Base-by-base conservation (phyloP, 1,139 yeast genomes). In the Yamadazyma jaroonii region DNA sequence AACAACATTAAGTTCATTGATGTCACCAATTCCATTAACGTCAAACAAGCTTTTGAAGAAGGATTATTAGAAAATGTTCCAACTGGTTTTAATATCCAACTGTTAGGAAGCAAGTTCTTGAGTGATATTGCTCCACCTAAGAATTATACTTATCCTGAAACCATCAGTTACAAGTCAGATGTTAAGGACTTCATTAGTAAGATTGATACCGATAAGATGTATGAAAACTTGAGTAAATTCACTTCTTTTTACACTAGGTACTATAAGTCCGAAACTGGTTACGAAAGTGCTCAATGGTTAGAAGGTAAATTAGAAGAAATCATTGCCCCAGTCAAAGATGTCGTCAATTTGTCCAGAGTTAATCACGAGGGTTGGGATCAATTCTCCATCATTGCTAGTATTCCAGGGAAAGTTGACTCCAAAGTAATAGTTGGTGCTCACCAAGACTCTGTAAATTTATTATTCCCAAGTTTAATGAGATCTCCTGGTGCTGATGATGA, bases 401-500 rank as follows among this genome's bases (percentile, higher is more conserved):
- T 71, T 35, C 68, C 71, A 0, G 77, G 77, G 10, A 42, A 56
- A 34, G 50, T 51, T 9, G 45, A 52, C 9, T 64, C 64, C 30
- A 62, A 62, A 35, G 83, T 90, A 3, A 79, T 90, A 13, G 77
- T 90, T 22, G 97, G 97, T 0, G 84, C 96, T 20, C 97, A 92
- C 62, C 87, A 84, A 55, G 98, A 90, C 57, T 84, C 96, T 2
- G 74, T 81, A 45, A 89, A 88, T 56, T 67, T 87, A 43, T 49
- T 86, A 36, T 71, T 86, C 42, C 96, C 96, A n/a, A 70, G 68
- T 35, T 44, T 81, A 14, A 55, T 84, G 49, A 73, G 78, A 32
- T 89, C 97, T 0, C 97, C 97, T 1, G 98, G 97, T 5, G 97
- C 96, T 3, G 97, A 90, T 58, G 98, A 90, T 53, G 88, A 90